phyloP scores from a whole-genome alignment of 169 alveolate genomes.

The Miamiensis avidus region DNA sequence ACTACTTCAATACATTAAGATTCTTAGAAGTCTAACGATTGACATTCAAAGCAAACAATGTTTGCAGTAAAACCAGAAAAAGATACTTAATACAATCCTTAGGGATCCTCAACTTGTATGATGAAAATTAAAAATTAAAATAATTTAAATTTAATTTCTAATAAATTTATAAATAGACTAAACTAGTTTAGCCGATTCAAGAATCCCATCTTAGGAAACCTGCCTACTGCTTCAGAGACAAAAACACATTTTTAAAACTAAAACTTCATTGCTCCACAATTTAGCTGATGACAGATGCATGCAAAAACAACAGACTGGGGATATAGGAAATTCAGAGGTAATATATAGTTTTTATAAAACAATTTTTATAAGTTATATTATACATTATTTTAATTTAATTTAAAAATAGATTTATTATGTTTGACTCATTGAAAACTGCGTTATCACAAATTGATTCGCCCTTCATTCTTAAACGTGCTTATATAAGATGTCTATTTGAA shows the following conservation, averaged over 20 bases:
- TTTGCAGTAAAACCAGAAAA: too few species aligned
- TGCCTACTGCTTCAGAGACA: background rate
- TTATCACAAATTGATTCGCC: constrained; percentile 4
- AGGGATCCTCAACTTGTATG: background rate
- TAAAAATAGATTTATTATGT: constrained; percentile 37
- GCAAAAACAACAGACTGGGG: background rate
- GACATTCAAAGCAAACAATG: background rate
- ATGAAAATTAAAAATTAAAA: too few species aligned
- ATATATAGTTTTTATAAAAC: too few species aligned
- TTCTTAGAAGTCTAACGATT: background rate
- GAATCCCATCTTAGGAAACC: background rate
- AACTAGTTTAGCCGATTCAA: background rate
- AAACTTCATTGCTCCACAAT: background rate
- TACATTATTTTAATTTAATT: constrained; percentile 13
- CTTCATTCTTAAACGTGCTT: constrained; percentile 32
- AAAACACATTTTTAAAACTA: background rate
- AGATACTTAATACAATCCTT: too few species aligned
- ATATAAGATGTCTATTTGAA: constrained; percentile 44
- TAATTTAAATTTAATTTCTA: too few species aligned
- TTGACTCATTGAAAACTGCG: constrained; percentile 23
- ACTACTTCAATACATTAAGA: background rate
- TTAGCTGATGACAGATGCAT: background rate
- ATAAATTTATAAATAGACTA: too few species aligned
- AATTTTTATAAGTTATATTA: too few species aligned
- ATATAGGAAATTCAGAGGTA: background rate